Percentiles rank a stretch among this genome's conserved stretches.
phyloP scores from a whole-genome alignment of 129 eudicot genomes.

The Deinandra increscens region DNA sequence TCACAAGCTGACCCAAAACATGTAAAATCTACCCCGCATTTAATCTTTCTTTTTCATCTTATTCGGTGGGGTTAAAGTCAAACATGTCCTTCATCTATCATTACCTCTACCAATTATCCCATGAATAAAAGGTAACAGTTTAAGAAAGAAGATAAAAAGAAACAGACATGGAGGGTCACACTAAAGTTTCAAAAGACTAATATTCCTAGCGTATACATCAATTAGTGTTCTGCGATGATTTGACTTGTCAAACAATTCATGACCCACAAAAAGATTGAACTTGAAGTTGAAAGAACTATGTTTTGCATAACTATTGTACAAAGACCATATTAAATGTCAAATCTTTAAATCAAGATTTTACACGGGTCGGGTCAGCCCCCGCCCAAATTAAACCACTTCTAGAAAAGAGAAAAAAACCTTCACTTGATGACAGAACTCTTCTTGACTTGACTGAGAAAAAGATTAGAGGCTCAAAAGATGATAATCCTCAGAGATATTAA shows the following conservation, averaged over 20 bases:
- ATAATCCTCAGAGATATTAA: constrained; percentile 35
- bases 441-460: constrained; percentile 29
- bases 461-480: constrained; percentile 19
- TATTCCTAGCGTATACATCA: not conserved
- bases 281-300: constrained; percentile 25
- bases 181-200: constrained; percentile 9
- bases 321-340: constrained; percentile 36
- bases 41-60: too few relatives aligned
- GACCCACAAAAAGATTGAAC: constrained; percentile 13
- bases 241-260: constrained; percentile 7
- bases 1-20: too few relatives aligned
- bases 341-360: constrained; percentile 40
- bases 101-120: too few relatives aligned
- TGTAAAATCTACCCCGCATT: too few relatives aligned
- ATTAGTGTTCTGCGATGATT: not conserved
- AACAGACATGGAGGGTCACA: constrained; percentile 8
- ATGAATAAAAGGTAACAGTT: not conserved
- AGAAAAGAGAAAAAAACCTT: constrained; percentile 1
- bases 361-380: constrained; percentile 15
- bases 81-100: too few relatives aligned
- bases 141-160: not conserved
- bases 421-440: constrained; percentile 19
- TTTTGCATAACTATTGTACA: constrained; percentile 31
- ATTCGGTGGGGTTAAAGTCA: too few relatives aligned
- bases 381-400: constrained; percentile 7